Base-by-base conservation (phyloP, 768 basidiomycete species). In the Boletus speciosus region DNA sequence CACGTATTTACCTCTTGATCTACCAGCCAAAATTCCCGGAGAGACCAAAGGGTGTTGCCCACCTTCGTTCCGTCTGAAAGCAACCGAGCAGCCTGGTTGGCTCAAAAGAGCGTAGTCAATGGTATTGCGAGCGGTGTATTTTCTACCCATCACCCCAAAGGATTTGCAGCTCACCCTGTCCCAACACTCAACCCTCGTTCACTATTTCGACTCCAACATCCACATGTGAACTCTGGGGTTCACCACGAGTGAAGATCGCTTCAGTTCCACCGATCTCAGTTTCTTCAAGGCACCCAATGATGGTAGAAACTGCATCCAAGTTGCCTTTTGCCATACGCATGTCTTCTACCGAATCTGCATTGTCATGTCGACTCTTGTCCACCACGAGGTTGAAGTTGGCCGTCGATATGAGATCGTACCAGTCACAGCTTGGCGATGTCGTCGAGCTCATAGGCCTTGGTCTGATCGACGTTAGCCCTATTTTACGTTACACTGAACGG, bases 401-500 rank as follows among this genome's bases (percentile, higher is more conserved):
- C 32, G 31, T 19, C 47, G 49, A 32, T 65, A 65, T 37, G 63
- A 65, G 21, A 23, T 62, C 38, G 52, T 66, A 2, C 3, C 4
- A 25, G 31, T 66, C 8, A 63, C 60, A 1, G 53, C 59, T 61
- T 3, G 64, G 64, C 4, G 64, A 65, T 41, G 49, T 65, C 35
- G 23, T 62, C 9, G 58, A 65, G 36, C 23, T 63, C 23, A 38
- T 41, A 4, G 64, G 61, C 2, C 60, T 62, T 47, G 52, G 62
- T 41, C 50, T 64, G 2, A 23, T 16, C 3, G 64, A 65, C n/a
- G 64, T 61, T 21, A 42, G 49, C 21, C 64, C 64, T 4, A 54
- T 66, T 10, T 19, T 63, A 31, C 59, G 55, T 35, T 66, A 52
- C 39, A 49, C 66, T 6, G 61, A 66, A 25, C 64, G 61, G 2